phyloP scores from a whole-genome alignment of 2,329 filamentous ascomycete species.

The Lasiodiplodia hormozganensis region DNA sequence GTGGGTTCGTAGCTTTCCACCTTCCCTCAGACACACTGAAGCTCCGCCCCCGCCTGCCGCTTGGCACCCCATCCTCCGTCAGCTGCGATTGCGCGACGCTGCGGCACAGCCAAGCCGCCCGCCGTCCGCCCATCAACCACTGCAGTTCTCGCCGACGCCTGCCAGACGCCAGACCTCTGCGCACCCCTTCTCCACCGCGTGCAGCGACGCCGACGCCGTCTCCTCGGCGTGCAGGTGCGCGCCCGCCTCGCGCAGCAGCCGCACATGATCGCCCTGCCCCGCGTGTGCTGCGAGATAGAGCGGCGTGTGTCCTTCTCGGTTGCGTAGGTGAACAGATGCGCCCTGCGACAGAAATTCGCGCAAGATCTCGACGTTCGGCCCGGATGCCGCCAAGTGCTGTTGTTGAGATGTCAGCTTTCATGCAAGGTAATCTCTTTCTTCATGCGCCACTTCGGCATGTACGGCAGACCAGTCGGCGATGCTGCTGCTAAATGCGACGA shows the following conservation, averaged over 20 bases:
- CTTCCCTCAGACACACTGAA: constrained; percentile 1
- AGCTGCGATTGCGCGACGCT: not conserved
- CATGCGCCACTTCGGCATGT: constrained; percentile 8
- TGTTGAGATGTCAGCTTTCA: constrained; percentile 21
- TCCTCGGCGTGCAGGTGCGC: constrained; percentile 67
- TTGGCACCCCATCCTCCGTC: constrained; percentile 15
- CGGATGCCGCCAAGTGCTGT: constrained; percentile 65
- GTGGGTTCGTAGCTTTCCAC: constrained; percentile 17
- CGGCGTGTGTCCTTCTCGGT: constrained; percentile 64
- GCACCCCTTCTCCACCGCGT: constrained; percentile 41
- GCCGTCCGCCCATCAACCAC: constrained; percentile 13
- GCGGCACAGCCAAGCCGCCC: constrained; percentile 9
- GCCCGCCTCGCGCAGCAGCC: constrained; percentile 61
- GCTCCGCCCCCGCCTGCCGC: constrained; percentile 4
- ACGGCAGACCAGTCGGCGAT: not conserved
- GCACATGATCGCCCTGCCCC: constrained; percentile 61
- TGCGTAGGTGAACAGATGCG: constrained; percentile 66
- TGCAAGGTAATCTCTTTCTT: constrained; percentile 27
- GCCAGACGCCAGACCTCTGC: constrained; percentile 43
- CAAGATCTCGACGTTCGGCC: constrained; percentile 62
- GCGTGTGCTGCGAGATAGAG: constrained; percentile 66
- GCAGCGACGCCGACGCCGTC: constrained; percentile 58
- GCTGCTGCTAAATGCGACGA: constrained; percentile 5
- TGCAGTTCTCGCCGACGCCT: constrained; percentile 27
- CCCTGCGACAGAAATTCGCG: constrained; percentile 63